Conservation (phyloP, 2,329 filamentous ascomycete species). For the Orbilia oligospora region DNA sequence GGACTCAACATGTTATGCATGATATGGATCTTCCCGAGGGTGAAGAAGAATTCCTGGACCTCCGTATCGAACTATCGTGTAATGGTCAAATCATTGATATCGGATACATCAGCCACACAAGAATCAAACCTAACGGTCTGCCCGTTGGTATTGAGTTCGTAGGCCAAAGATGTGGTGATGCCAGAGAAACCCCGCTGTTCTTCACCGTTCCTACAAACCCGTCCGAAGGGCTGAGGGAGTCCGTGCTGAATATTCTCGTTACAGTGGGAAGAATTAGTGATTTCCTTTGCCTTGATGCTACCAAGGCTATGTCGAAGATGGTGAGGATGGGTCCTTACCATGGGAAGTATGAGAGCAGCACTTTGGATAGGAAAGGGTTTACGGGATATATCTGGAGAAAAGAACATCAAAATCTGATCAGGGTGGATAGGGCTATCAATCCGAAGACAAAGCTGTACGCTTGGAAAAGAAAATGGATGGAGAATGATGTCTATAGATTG, state of each 20-base stretch:
- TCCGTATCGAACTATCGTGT: conserved; percentile 41
- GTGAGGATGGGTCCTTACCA: conserved; percentile 32
- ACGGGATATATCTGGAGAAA: conserved; percentile 52
- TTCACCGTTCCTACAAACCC: conserved; percentile 13
- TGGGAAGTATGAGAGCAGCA: conserved; percentile 54
- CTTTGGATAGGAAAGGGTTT: neutral
- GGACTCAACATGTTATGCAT: conserved; percentile 52
- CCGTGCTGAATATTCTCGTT: conserved; percentile 41
- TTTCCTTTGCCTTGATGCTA: conserved; percentile 28
- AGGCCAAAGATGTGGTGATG: conserved; percentile 48
- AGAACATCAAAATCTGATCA: conserved; percentile 54
- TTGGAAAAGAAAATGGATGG: conserved; percentile 36
- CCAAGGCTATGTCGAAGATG: conserved; percentile 46
- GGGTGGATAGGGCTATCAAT: conserved; percentile 27
- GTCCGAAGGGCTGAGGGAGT: conserved; percentile 13
- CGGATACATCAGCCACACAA: conserved; percentile 28
- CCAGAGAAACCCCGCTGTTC: conserved; percentile 44
- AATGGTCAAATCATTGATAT: conserved; percentile 43
- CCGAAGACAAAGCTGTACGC: conserved; percentile 37
- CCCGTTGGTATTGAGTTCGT: conserved; percentile 44
- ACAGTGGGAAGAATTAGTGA: conserved; percentile 43
- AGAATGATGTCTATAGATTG: conserved; percentile 46
- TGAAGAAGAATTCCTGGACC: conserved; percentile 52
- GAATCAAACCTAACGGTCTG: conserved; percentile 45
- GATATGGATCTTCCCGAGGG: conserved; percentile 42